phyloP scores from a whole-genome alignment of 345 rosid species.

The Eucalyptus erythrocorys region DNA sequence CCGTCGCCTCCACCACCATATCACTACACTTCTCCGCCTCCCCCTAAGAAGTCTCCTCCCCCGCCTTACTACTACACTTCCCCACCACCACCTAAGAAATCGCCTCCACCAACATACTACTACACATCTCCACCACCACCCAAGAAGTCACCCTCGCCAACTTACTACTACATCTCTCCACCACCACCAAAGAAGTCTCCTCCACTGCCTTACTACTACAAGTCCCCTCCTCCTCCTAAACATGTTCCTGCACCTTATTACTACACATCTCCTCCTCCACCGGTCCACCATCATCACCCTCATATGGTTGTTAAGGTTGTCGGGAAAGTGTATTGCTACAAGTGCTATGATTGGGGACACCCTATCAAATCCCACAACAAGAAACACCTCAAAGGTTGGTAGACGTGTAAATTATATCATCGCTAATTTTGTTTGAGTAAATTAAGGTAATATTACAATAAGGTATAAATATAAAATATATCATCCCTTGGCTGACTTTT shows the following conservation, averaged over 20 bases:
- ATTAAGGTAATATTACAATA: neutral
- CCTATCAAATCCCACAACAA: constrained; percentile 8
- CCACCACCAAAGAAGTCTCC: neutral
- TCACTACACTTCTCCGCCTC: neutral
- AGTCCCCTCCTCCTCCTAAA: neutral
- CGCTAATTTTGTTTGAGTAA: neutral
- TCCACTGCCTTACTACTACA: neutral
- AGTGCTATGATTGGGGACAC: neutral
- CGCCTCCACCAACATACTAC: neutral
- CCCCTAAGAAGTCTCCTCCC: neutral
- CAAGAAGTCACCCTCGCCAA: fast-evolving
- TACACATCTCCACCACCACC: neutral
- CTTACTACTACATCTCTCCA: neutral
- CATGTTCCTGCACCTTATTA: neutral
- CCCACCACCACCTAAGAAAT: neutral
- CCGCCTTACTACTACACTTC: neutral
- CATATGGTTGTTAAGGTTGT: constrained; percentile 13
- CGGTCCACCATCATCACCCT: neutral
- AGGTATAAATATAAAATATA: neutral
- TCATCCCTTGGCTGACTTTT: neutral
- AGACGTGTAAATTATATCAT: neutral
- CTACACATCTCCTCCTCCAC: neutral
- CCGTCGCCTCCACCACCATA: neutral
- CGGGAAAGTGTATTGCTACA: constrained; percentile 17
- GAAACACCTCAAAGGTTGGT: constrained; percentile 18